Evolutionary conservation across 1,139 yeast genomes (phyloP).

Genomic region (Blastobotrys raffinosifermentans): DNA sequence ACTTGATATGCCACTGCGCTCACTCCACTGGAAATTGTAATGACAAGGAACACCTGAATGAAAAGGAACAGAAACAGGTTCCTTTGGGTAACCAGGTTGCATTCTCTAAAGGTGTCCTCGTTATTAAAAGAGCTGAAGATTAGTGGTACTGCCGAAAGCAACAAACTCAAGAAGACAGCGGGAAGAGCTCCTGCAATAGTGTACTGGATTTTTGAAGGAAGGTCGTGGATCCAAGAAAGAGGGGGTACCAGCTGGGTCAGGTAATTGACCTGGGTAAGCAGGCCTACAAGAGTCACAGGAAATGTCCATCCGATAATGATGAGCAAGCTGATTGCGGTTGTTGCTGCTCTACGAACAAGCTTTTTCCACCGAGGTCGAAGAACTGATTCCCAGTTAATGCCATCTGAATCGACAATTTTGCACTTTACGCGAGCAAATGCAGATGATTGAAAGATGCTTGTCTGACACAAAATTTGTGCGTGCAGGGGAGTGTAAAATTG

Average conservation of each 20-base stretch:
- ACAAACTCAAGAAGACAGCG: conserved; percentile 55
- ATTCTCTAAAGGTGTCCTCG: not conserved
- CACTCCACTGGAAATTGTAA: conserved; percentile 77
- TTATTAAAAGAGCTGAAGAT: conserved; percentile 50
- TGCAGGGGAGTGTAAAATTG: conserved; percentile 27
- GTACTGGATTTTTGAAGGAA: conserved; percentile 56
- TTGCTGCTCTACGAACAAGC: conserved; percentile 33
- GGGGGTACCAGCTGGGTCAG: conserved; percentile 55
- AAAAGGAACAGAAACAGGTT: conserved; percentile 70
- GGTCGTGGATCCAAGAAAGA: conserved; percentile 55
- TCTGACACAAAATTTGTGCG: conserved; percentile 30
- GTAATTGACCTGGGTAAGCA: conserved; percentile 66
- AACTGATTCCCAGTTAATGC: conserved; percentile 29
- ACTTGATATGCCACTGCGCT: conserved; percentile 60
- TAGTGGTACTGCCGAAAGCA: conserved; percentile 69
- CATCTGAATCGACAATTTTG: conserved; percentile 26
- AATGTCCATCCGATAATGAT: conserved; percentile 74
- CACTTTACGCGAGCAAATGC: conserved; percentile 12
- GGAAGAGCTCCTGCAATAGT: conserved; percentile 73
- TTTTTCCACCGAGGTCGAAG: conserved; percentile 3
- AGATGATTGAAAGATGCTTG: conserved; percentile 20
- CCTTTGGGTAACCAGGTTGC: conserved; percentile 65
- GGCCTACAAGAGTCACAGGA: conserved; percentile 81
- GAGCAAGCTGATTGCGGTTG: conserved; percentile 49
- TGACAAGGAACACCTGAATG: conserved; percentile 76